Evolutionary conservation across 176 grass and related monocot genomes (phyloP), one percentile per base, ranked within the genome.

Genomic region (Rhipidocladum racemiflorum): DNA sequence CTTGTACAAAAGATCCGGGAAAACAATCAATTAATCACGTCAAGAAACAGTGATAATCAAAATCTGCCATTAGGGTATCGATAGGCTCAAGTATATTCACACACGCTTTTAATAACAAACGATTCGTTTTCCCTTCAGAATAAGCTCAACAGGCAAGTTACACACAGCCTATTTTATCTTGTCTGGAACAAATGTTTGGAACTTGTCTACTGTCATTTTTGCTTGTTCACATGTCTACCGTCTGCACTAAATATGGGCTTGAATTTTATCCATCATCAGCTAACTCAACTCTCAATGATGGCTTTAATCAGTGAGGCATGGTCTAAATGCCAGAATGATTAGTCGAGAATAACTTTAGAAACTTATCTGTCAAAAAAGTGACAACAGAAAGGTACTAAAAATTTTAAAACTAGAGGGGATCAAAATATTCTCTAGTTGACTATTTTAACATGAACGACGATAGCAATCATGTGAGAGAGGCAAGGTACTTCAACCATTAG

Each of bases 1-100:
- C 87, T 89, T 89, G 82, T 9, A 76, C 18, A 81, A 17, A 54
- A 23, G 16, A 14, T 76, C 21, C 8, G 6, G 2, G 14, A 6
- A 24, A 61, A 20, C 0, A 35, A 13, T 70, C 6, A 62, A 63
- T 61, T 75, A 14, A 43, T 61, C 24, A 68, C 12, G 15, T 21
- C 28, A 61, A 29, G 11, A 46, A 84, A 17, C 9, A 69, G 18
- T 32, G 32, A 15, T 24, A 7, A 68, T 17, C 39, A 63, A 75
- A 75, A 59, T 25, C 18, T 68, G 34, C 35, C 20, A 42, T 39
- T 67, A 12, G 9, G 34, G 35, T 23, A 67, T 39, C 6, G 9
- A 67, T 21, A 67, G 34, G 35, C 35, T 20, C 8, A 40, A n/a
- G 64, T 40, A 40, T n/a, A 40, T 60, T 3, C 20, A 40, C 51